phyloP scores from a whole-genome alignment of 768 basidiomycete species.

The Baorangia bicolor region DNA sequence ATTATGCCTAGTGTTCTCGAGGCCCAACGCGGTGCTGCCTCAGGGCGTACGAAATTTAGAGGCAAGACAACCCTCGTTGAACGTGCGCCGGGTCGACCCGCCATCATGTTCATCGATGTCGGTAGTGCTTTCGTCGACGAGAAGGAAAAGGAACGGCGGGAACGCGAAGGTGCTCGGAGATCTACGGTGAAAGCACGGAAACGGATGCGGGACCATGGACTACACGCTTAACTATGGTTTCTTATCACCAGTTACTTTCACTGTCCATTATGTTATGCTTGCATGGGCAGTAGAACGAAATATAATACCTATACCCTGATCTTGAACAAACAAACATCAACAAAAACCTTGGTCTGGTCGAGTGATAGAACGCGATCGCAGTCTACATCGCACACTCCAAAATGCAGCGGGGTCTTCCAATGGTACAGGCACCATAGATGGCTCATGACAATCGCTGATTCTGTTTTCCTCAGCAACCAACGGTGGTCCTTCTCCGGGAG shows the following conservation, averaged over 20 bases:
- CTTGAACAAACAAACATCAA: constrained; percentile 24
- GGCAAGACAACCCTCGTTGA: constrained; percentile 38
- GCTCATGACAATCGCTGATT: constrained; percentile 11
- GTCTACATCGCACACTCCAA: constrained; percentile 32
- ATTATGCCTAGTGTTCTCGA: constrained; percentile 58
- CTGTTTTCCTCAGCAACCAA: constrained; percentile 74
- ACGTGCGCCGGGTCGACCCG: constrained; percentile 46
- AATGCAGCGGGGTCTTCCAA: constrained; percentile 85
- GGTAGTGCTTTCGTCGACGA: constrained; percentile 67
- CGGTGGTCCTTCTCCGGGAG: constrained; percentile 93
- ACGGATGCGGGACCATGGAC: constrained; percentile 19
- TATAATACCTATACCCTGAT: not conserved
- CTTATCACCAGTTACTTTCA: not conserved
- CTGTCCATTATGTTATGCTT: not conserved
- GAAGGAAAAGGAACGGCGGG: constrained; percentile 50
- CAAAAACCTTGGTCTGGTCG: not conserved
- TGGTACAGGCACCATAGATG: constrained; percentile 45
- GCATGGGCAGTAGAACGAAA: not conserved
- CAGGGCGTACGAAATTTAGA: constrained; percentile 38
- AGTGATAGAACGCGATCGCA: constrained; percentile 7
- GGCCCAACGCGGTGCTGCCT: constrained; percentile 42
- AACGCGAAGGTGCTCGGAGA: constrained; percentile 50
- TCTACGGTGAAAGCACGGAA: constrained; percentile 34
- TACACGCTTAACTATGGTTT: constrained; percentile 4
- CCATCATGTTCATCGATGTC: constrained; percentile 70